Conservation (phyloP, 768 basidiomycete species). For the Russula vinacea region DNA sequence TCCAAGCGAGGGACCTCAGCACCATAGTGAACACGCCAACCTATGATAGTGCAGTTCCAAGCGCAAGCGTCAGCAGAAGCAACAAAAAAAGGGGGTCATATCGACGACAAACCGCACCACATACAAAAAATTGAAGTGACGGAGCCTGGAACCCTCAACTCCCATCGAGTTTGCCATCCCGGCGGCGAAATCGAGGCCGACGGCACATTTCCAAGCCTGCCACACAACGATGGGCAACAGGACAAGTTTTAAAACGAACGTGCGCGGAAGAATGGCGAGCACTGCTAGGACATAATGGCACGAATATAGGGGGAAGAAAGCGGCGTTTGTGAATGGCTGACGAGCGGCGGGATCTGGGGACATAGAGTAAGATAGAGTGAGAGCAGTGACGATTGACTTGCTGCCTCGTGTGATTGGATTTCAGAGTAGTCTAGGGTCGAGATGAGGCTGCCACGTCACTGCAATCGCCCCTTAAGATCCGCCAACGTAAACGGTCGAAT, state of each 20-base stretch:
- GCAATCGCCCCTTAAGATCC: not conserved
- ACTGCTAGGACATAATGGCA: conserved; percentile 15
- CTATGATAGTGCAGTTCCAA: not conserved
- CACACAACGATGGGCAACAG: conserved; percentile 17
- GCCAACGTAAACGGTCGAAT: not conserved
- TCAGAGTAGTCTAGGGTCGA: not conserved
- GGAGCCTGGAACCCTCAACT: conserved; percentile 2
- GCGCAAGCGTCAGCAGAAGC: not conserved
- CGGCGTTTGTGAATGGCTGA: conserved; percentile 12
- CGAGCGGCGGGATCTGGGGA: conserved; percentile 18
- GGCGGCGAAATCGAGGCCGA: conserved; percentile 8
- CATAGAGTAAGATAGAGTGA: not conserved
- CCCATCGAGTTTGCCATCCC: conserved; percentile 8
- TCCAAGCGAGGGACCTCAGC: conserved; percentile 19
- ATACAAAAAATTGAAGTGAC: conserved; percentile 8
- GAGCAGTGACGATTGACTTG: not conserved
- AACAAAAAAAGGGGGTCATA: no score
- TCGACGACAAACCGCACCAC: conserved; percentile 13
- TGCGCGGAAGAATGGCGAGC: conserved; percentile 24
- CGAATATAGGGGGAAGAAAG: conserved; percentile 6
- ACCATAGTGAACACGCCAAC: not conserved
- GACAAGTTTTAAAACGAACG: conserved; percentile 1
- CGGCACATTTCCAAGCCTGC: conserved; percentile 15
- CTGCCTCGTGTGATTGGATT: no score
- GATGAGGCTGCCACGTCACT: no score